Evolutionary conservation across 2,329 filamentous ascomycete genomes (phyloP).

Genomic region (Fusarium chuoi): DNA sequence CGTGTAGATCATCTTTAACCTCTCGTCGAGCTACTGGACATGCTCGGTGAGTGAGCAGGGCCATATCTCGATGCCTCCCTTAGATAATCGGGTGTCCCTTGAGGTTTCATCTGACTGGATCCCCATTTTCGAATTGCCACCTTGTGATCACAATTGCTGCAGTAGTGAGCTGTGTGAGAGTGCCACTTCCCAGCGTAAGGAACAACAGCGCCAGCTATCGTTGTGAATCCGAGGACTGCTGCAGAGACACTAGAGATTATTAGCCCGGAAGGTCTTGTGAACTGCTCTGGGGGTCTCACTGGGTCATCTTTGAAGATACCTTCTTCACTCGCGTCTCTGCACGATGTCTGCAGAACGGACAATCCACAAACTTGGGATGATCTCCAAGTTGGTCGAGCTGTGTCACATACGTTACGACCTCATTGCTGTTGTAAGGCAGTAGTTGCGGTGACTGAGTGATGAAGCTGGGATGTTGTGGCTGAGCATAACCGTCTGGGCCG

Average conservation of each 20-base stretch:
- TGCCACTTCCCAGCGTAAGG: conserved; percentile 37
- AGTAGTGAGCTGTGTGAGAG: conserved; percentile 35
- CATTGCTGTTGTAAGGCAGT: not conserved
- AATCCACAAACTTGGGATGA: conserved; percentile 38
- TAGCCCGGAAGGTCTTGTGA: not conserved
- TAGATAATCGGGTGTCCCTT: conserved; percentile 39
- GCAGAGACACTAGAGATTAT: conserved; percentile 22
- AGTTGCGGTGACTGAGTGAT: not conserved
- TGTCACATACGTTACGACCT: conserved; percentile 29
- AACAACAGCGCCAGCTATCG: conserved; percentile 32
- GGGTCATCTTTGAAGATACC: conserved; percentile 31
- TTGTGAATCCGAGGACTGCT: conserved; percentile 35
- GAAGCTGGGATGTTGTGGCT: not conserved
- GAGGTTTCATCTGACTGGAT: conserved; percentile 13
- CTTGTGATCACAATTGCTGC: conserved; percentile 37
- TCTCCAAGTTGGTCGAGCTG: conserved; percentile 35
- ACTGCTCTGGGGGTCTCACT: not conserved
- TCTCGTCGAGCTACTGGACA: not conserved
- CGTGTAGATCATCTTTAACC: not conserved
- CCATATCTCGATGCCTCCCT: conserved; percentile 33
- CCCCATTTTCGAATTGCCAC: conserved; percentile 31
- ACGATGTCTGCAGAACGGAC: conserved; percentile 36
- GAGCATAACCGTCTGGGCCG: not conserved
- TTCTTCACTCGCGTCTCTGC: conserved; percentile 38
- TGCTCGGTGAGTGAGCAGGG: not conserved